Conservation (phyloP, 23 red algal species). For the Gracilaria gracilis region DNA sequence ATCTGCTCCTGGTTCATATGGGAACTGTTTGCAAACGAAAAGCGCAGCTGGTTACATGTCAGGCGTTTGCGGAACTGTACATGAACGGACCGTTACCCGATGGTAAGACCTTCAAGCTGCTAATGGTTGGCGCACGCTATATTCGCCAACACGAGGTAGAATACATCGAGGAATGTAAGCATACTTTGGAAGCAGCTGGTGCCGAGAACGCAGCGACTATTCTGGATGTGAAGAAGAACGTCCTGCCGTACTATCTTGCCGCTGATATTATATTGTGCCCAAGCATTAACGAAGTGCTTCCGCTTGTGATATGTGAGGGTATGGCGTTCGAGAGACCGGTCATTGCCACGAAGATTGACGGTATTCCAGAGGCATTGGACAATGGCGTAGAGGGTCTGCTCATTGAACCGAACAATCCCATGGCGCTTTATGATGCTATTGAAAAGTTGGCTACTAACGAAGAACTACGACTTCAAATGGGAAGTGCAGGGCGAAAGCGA, state of each 20-base stretch:
- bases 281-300: slow-evolving; percentile 96
- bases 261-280: slow-evolving; percentile 96
- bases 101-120: slow-evolving; percentile 82
- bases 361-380: slow-evolving; percentile 91
- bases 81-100: slow-evolving; percentile 17
- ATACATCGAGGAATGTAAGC: slow-evolving; percentile 93
- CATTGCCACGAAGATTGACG: slow-evolving; percentile 93
- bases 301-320: slow-evolving; percentile 95
- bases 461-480: slow-evolving; percentile 75
- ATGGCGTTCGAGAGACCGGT: slow-evolving; percentile 99
- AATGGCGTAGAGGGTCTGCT: slow-evolving; percentile 85
- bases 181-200: slow-evolving; percentile 77
- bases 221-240: slow-evolving; percentile 99
- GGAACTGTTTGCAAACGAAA: slow-evolving; percentile 97
- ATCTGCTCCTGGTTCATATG: slow-evolving; percentile 91
- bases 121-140: slow-evolving; percentile 98
- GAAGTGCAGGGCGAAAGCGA: slow-evolving; percentile 79
- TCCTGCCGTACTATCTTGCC: slow-evolving; percentile 94
- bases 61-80: slow-evolving; percentile 86
- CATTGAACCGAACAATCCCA: slow-evolving; percentile 83
- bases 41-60: slow-evolving; percentile 89
- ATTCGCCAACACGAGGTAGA: slow-evolving; percentile 98
- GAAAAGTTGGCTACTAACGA: slow-evolving; percentile 63
- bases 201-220: slow-evolving; percentile 77
- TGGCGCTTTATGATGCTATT: slow-evolving; percentile 81